Conservation (phyloP, 2,329 filamentous ascomycete genomes). For the Hymenoscyphus repandus region DNA sequence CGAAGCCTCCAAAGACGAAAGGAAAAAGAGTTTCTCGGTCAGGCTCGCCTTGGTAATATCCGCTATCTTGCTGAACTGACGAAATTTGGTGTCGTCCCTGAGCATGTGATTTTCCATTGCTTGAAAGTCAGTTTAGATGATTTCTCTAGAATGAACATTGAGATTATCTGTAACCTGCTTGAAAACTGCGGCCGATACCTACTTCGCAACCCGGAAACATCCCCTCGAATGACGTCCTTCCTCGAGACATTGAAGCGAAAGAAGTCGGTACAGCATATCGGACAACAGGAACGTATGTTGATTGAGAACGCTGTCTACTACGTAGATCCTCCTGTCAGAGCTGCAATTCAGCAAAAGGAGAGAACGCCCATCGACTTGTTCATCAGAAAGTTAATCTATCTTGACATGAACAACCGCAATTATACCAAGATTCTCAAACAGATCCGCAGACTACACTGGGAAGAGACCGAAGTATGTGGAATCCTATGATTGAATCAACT, state of each 20-base stretch:
- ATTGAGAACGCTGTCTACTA: constrained; percentile 98
- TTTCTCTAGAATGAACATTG: constrained; percentile 98
- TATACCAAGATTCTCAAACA: constrained; percentile 92
- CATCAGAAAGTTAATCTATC: constrained; percentile 85
- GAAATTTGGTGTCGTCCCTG: constrained; percentile 95
- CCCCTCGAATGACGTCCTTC: constrained; percentile 88
- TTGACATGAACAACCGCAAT: constrained; percentile 90
- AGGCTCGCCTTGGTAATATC: constrained; percentile 89
- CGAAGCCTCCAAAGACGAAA: constrained; percentile 94
- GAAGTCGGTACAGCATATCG: constrained; percentile 91
- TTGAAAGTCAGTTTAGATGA: constrained; percentile 96
- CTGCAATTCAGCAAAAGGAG: constrained; percentile 95
- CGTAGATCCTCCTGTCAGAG: constrained; percentile 88
- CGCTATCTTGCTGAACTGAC: constrained; percentile 97
- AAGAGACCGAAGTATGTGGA: constrained; percentile 70
- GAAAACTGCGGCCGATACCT: constrained; percentile 96
- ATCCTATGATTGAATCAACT: no score
- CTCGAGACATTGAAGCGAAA: constrained; percentile 92
- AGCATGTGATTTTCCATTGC: constrained; percentile 98
- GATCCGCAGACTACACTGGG: constrained; percentile 94
- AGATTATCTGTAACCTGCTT: constrained; percentile 92
- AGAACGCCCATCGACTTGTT: constrained; percentile 89
- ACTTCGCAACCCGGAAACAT: constrained; percentile 85
- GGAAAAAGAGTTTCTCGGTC: constrained; percentile 93
- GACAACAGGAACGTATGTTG: constrained; percentile 93